Conservation (phyloP, 345 rosid species). For the Euphorbia lathyris region DNA sequence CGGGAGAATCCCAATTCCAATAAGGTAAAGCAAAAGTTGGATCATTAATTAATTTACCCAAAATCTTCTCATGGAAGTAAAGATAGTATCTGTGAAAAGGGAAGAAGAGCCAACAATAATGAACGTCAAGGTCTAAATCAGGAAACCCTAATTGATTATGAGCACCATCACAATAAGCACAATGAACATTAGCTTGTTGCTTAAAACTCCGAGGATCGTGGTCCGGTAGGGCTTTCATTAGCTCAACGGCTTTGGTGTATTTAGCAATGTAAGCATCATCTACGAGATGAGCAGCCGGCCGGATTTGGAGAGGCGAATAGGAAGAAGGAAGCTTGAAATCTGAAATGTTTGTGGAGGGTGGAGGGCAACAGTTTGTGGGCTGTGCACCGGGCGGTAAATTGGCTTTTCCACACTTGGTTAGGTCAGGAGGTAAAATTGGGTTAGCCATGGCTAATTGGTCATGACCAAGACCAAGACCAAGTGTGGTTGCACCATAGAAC, state of each 20-base stretch:
- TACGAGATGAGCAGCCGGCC: slow-evolving; percentile 50
- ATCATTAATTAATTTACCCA: slow-evolving; percentile 49
- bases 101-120: slow-evolving; percentile 57
- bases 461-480: slow-evolving; percentile 17
- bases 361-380: no score
- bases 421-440: no score
- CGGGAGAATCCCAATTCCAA: slow-evolving; percentile 67
- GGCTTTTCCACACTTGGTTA: no score
- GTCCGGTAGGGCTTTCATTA: slow-evolving; percentile 58
- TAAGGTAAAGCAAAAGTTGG: slow-evolving; percentile 53
- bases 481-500: slow-evolving; percentile 36
- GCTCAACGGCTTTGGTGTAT: slow-evolving; percentile 41
- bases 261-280: slow-evolving; percentile 36
- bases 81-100: slow-evolving; percentile 58
- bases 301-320: slow-evolving; percentile 21
- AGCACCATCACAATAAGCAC: slow-evolving; percentile 63
- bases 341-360: slow-evolving; percentile 23
- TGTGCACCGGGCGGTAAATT: no score
- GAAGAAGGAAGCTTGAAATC: slow-evolving; percentile 43
- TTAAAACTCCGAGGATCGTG: slow-evolving; percentile 65
- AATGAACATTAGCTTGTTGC: slow-evolving; percentile 58
- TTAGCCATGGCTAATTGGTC: no score
- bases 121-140: slow-evolving; percentile 46
- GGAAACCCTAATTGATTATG: slow-evolving; percentile 55
- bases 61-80: slow-evolving; percentile 49